Evolutionary conservation across 345 rosid genomes (phyloP), one percentile per base, ranked within the genome.

Genomic region (Hibiscus trionum): DNA sequence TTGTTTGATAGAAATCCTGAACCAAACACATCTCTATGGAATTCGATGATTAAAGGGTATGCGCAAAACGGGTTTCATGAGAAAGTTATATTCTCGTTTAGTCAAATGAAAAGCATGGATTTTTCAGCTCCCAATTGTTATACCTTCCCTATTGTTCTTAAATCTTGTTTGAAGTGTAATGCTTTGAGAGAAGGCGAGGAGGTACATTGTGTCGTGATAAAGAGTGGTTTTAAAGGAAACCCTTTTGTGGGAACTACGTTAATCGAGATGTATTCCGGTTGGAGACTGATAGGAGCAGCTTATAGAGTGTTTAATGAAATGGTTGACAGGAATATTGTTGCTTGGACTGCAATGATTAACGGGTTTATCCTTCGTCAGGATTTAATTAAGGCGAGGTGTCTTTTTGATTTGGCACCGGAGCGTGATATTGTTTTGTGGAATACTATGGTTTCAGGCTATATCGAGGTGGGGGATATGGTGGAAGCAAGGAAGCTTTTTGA

Each of bases 381-480:
- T 71, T 77, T 85, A 27, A 84, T 62, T 58, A 80, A 86, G 69
- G 95, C 95, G 16, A 80, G 87, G 55, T 46, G 79, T 10, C 79
- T 86, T 82, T 93, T 94, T 17, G 87, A 91, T 65, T 78, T 86
- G 81, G 83, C 93, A 0, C 97, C 96, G 0, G 87, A 84, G 77
- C 85, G 92, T 57, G 98, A 90, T 76, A 64, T 84, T 70, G 87
- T 91, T 79, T 39, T 90, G 72, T 90, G 96, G 97, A 94, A 86
- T 75, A 88, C 87, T 35, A 85, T 94, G 83, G 61, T 94, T 52
- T 81, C 84, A 1, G 98, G 91, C 64, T 93, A 87, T 71, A 90
- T 85, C n/a, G 81, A 80, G 52, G 16, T 12, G 33, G 87, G 93
- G 72, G 87, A 87, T 69, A 78, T 91, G 89, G 47, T 56, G 26